phyloP scores from a whole-genome alignment of 441 rosid genomes.

The Gossypium laxum region DNA sequence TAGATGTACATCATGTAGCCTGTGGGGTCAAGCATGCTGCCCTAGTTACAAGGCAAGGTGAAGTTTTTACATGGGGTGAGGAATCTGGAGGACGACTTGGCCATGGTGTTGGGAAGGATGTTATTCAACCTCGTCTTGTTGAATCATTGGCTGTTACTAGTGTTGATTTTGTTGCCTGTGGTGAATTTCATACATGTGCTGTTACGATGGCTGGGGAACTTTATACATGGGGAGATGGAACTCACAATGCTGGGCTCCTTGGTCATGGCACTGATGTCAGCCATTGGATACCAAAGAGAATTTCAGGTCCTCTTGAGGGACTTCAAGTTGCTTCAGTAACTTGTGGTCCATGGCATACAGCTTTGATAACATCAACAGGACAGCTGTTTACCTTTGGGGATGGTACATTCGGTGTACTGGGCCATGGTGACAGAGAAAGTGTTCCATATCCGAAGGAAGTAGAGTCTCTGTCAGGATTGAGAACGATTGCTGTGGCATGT shows the following conservation, averaged over 20 bases:
- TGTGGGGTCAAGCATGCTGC: constrained; percentile 93
- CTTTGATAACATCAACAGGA: constrained; percentile 67
- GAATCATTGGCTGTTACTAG: constrained; percentile 58
- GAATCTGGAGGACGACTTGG: constrained; percentile 95
- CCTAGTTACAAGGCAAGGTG: constrained; percentile 88
- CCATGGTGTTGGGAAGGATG: constrained; percentile 76
- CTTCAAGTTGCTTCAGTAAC: constrained; percentile 76
- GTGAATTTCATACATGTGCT: constrained; percentile 91
- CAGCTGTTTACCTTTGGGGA: constrained; percentile 93
- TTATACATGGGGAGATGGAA: constrained; percentile 93
- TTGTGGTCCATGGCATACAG: constrained; percentile 98
- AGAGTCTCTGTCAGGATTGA: constrained; percentile 73
- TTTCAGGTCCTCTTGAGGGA: constrained; percentile 81
- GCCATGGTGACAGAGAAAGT: constrained; percentile 72
- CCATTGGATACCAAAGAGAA: constrained; percentile 97
- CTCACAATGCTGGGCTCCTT: constrained; percentile 84
- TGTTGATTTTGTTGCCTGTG: constrained; percentile 86
- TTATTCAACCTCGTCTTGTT: constrained; percentile 61
- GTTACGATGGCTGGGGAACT: constrained; percentile 83
- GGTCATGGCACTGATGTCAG: constrained; percentile 88
- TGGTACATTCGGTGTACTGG: constrained; percentile 93
- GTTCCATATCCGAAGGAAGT: constrained; percentile 74
- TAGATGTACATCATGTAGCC: constrained; percentile 83
- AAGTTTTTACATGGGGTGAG: constrained; percentile 92
- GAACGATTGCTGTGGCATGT: constrained; percentile 79